These are phyloP conservation scores for Ophiostoma sp. DNA, from an alignment of 2,329 filamentous ascomycete genomes.

Conservation along the genomic window DNA sequence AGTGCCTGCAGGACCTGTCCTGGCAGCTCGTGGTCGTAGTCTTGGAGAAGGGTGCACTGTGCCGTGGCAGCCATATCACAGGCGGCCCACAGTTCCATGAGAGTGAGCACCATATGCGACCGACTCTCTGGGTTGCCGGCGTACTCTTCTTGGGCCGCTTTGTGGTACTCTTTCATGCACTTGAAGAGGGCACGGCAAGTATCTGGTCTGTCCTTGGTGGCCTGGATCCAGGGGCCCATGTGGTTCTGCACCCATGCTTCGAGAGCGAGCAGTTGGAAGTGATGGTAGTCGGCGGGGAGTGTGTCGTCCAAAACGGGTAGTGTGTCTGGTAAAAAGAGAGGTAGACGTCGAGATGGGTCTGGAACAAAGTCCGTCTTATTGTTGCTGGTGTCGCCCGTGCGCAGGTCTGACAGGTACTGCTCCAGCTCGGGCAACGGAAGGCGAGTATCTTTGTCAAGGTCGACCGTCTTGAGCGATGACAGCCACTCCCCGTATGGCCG, in stretches of 20 bases:
- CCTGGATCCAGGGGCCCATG: slow-evolving; percentile 43
- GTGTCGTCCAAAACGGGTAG: background rate
- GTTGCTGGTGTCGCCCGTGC: background rate
- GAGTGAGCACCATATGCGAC: slow-evolving; percentile 57
- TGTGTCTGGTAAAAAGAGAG: background rate
- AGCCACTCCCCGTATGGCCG: background rate
- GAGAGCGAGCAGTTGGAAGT: slow-evolving; percentile 40
- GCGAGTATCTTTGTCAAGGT: background rate
- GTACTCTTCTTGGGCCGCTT: slow-evolving; percentile 38
- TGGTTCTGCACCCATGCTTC: slow-evolving; percentile 51
- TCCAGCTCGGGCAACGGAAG: background rate
- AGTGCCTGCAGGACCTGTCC: slow-evolving; percentile 44
- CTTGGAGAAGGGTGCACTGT: slow-evolving; percentile 42
- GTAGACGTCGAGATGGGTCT: background rate
- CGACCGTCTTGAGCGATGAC: background rate
- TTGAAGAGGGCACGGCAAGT: slow-evolving; percentile 37
- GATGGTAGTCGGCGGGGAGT: slow-evolving; percentile 20
- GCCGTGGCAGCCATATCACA: slow-evolving; percentile 50
- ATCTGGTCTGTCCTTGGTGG: slow-evolving; percentile 29
- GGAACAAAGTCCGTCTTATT: background rate
- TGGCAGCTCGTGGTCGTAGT: slow-evolving; percentile 51
- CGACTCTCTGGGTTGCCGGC: slow-evolving; percentile 44
- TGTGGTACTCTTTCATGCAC: slow-evolving; percentile 41
- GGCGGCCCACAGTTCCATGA: slow-evolving; percentile 60
- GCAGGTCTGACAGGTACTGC: background rate